These are phyloP conservation scores for Euphrasia arctica DNA, from an alignment of 305 asterid genomes.

Conservation along the genomic window DNA sequence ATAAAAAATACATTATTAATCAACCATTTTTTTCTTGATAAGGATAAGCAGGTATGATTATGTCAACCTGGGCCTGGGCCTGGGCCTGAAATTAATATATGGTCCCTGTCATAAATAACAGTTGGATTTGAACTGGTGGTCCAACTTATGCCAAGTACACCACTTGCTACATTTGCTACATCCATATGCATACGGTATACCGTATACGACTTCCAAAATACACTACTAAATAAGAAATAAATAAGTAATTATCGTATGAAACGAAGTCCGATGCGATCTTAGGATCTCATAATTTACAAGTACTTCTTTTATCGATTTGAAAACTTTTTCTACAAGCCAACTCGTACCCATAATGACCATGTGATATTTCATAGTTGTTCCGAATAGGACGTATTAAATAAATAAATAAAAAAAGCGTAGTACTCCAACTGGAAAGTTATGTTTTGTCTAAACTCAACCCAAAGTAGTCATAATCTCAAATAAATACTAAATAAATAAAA, in stretches of 20 bases:
- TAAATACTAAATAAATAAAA: not conserved
- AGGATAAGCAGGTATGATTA: not conserved
- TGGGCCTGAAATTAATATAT: not conserved
- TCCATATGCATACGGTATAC: not conserved
- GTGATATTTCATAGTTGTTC: not conserved
- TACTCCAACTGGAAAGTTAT: slow-evolving; percentile 35
- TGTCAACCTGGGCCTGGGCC: not conserved
- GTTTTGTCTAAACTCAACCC: slow-evolving; percentile 30
- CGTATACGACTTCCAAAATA: not conserved
- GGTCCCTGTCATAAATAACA: not conserved
- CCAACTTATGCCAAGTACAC: not conserved
- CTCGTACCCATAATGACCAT: too few species aligned
- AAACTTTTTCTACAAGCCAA: too few species aligned
- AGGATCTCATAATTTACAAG: too few species aligned
- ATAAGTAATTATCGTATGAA: too few species aligned
- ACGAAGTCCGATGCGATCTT: too few species aligned
- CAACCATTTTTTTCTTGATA: too few species aligned
- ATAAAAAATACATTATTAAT: too few species aligned
- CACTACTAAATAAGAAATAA: too few species aligned
- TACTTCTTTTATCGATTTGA: too few species aligned
- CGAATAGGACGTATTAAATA: too few species aligned
- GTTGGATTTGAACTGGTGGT: not conserved
- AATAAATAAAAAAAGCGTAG: not conserved
- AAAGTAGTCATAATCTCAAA: slow-evolving; percentile 18
- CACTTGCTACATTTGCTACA: not conserved